Base-by-base conservation (phyloP, 1,284 basidiomycete species). In the Meira nashicola region DNA sequence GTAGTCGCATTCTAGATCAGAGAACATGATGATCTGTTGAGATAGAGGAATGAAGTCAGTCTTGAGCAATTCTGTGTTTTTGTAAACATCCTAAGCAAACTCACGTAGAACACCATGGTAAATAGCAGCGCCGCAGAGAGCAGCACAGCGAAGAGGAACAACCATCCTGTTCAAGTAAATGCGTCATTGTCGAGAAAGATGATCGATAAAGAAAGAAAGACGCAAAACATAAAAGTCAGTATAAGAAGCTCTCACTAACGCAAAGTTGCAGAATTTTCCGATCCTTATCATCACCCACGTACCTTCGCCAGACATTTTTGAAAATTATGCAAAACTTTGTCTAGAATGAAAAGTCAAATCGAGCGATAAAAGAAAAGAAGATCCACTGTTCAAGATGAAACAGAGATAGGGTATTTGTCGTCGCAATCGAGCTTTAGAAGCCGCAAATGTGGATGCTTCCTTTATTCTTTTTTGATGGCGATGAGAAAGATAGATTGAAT, bases 11-110 rank as follows among this genome's bases (percentile, higher is more conserved):
- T 70, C 70, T 52, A 71, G 59, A 40, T 71, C 71, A 33, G 71
- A 71, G 84, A 97, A 98, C 93, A 98, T 97, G 83, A 98, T 98
- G 78, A 98, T 95, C 94, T 97, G 70, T 25, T n/a, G 21, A 11
- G 54, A 33, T 12, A 49, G 41, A 33, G 28, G 8, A 33, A 8
- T 17, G 7, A 49, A n/a, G 48, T 19, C 38, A 48, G 51, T 41
- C 11, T 38, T 14, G 28, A 8, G 9, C n/a, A n/a, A n/a, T n/a
- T n/a, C n/a, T 25, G n/a, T 11, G 5, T 25, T 21, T 39, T 21
- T 25, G 53, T 12, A 50, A 15, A 57, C n/a, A 15, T 48, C 17
- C 19, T 28, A 53, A 48, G 15, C 19, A 19, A 12, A 28, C 63
- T n/a, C 52, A 56, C 41, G 8, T 54, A 39, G 28, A 77, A 77